A percentile compares a stretch with the other conserved stretches of the same genome.
Evolutionary conservation across 1,284 basidiomycete species (phyloP).

Genomic region (Marasmius sp.): DNA sequence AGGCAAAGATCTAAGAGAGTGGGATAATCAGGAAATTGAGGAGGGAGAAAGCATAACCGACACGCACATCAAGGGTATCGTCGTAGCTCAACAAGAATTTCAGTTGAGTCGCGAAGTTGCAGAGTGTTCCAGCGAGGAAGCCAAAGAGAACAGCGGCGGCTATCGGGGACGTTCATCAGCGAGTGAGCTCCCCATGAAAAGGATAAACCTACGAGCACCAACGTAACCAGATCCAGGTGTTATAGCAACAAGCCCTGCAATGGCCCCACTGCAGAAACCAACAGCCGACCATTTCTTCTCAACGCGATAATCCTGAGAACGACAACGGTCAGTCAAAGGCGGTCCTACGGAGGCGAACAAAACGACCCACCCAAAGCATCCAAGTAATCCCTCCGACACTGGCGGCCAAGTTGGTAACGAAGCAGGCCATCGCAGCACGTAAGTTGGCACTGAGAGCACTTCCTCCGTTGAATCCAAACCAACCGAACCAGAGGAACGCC

Average conservation of each 20-base stretch:
- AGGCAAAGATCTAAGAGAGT: conserved; percentile 74
- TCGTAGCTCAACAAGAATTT: conserved; percentile 80
- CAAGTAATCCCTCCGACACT: conserved; percentile 88
- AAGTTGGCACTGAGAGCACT: conserved; percentile 85
- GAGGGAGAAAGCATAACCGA: background rate
- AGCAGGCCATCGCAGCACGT: conserved; percentile 87
- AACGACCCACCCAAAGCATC: conserved; percentile 75
- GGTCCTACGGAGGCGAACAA: background rate
- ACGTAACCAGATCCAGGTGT: conserved; percentile 92
- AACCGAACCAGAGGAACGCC: conserved; percentile 95
- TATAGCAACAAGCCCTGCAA: conserved; percentile 88
- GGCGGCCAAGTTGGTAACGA: conserved; percentile 91
- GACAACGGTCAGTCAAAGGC: background rate
- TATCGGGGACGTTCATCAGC: conserved; percentile 19
- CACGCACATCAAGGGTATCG: conserved; percentile 76
- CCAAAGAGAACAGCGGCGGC: conserved; percentile 86
- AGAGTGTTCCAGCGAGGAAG: conserved; percentile 78
- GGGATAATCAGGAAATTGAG: conserved; percentile 1
- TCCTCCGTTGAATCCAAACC: conserved; percentile 93
- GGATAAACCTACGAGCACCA: conserved; percentile 58
- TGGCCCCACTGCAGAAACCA: conserved; percentile 95
- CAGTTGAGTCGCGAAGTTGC: conserved; percentile 94
- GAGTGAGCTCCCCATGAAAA: background rate
- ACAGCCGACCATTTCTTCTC: conserved; percentile 93
- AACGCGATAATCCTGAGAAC: conserved; percentile 77